phyloP scores from a whole-genome alignment of 495 filamentous ascomycete species.

The Xylaria cubensis region DNA sequence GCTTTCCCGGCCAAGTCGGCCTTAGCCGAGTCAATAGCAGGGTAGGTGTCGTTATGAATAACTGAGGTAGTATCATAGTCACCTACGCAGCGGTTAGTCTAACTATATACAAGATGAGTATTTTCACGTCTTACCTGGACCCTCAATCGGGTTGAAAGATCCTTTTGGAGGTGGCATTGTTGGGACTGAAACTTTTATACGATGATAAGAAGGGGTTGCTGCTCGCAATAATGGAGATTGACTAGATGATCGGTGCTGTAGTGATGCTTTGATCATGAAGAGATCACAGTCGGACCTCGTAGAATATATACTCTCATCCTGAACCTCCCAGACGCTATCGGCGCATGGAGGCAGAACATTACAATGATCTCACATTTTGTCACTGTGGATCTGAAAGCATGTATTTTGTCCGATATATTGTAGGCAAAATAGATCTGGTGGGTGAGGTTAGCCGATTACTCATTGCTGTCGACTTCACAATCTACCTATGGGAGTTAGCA shows the following conservation, averaged over 20 bases:
- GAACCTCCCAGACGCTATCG: too few relatives aligned
- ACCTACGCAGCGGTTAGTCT: conserved; percentile 18
- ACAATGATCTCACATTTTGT: background rate
- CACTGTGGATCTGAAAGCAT: background rate
- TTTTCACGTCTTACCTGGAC: conserved; percentile 28
- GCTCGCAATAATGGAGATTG: background rate
- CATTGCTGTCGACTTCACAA: background rate
- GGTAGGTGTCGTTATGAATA: conserved; percentile 53
- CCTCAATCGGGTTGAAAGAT: conserved; percentile 32
- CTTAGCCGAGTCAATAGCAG: conserved; percentile 49
- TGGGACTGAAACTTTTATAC: background rate
- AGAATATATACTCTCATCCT: conserved; percentile 4
- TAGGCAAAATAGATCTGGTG: background rate
- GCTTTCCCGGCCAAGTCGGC: conserved; percentile 45
- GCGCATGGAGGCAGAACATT: background rate
- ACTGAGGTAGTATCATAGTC: conserved; percentile 38
- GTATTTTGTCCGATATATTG: too few relatives aligned
- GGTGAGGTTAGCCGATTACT: background rate
- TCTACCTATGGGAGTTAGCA: background rate
- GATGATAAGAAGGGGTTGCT: background rate
- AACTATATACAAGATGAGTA: background rate
- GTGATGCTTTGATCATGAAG: background rate
- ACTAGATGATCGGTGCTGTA: background rate
- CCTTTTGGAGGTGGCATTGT: conserved; percentile 38
- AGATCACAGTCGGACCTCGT: background rate